These are phyloP conservation scores for Lojkania enalia DNA, from an alignment of 2,329 filamentous ascomycete genomes.

Conservation along the genomic window DNA sequence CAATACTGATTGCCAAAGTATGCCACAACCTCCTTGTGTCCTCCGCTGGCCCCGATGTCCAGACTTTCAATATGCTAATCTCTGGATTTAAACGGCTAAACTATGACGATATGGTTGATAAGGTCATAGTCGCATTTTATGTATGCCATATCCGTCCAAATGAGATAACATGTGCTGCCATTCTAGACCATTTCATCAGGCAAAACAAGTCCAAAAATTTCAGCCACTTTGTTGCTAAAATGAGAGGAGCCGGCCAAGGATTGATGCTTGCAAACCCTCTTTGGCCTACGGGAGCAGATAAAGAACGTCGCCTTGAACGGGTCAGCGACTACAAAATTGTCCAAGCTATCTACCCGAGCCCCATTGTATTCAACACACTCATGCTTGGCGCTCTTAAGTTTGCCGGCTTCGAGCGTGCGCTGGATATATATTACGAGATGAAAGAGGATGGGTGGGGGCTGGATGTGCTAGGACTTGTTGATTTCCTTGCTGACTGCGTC, in stretches of 20 bases:
- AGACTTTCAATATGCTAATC: conserved; percentile 73
- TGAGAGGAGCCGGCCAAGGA: conserved; percentile 46
- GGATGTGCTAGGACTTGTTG: conserved; percentile 43
- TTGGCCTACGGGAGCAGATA: conserved; percentile 41
- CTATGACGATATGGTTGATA: conserved; percentile 27
- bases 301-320: conserved; percentile 30
- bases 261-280: conserved; percentile 47
- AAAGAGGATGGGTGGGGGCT: conserved; percentile 52
- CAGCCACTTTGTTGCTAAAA: conserved; percentile 43
- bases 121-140: conserved; percentile 38
- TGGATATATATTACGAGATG: conserved; percentile 49
- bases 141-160: conserved; percentile 50
- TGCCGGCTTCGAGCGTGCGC: conserved; percentile 48
- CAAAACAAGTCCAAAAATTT: conserved; percentile 40
- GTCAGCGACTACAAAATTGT: conserved; percentile 35
- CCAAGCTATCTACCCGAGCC: conserved; percentile 51
- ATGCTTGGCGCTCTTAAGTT: conserved; percentile 50
- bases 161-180: conserved; percentile 47
- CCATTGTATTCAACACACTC: conserved; percentile 48
- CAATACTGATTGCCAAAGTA: conserved; percentile 40
- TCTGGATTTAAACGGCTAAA: conserved; percentile 57
- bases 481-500: conserved; percentile 48
- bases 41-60: conserved; percentile 63
- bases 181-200: conserved; percentile 47
- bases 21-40: conserved; percentile 69